Base-by-base conservation (phyloP, 306 rosid genomes). In the Pyrus bretschneideri region DNA sequence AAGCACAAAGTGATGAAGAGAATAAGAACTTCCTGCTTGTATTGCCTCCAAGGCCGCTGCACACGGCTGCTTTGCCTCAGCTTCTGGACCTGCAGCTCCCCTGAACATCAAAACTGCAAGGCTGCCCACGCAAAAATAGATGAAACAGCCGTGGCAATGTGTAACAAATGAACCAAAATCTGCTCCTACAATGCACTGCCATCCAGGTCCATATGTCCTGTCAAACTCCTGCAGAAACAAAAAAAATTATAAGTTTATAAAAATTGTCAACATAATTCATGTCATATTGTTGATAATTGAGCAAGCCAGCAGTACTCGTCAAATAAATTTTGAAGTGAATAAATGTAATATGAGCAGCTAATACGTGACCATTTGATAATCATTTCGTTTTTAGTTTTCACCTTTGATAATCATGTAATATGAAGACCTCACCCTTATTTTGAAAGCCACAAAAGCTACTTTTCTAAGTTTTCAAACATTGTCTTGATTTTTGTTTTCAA, bases 81-180 rank as follows among this genome's bases (percentile, higher is more conserved):
- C 73, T 54, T 88, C 79, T 15, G 84, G 84, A 79, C 70, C 83
- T 51, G 88, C 83, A 18, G 97, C 81, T 35, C 97, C 96, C 76
- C 79, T 87, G 80, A 93, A 93, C 42, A 91, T 96, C 83, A 93
- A 88, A 75, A 93, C 74, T 44, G 96, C 87, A 69, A 93, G 86
- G 64, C 86, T 93, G 17, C 96, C 96, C 23, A 91, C 66, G 72
- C 88, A 82, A 78, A 91, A 91, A 82, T 93, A 85, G 68, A 90
- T 93, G 78, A 93, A 93, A 72, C 92, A 87, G 17, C 97, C 96
- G 55, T 80, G 84, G 18, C 89, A 91, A 69, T 91, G 97, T 0
- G 97, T 93, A 82, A 93, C 96, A 86, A 90, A 93, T 2, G 98
- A 93, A 68, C 97, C 94, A 80, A 93, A 93, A 86, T 93, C 94